Evolutionary conservation across 2,329 filamentous ascomycete species (phyloP).

Genomic region (Diaporthe vexans): DNA sequence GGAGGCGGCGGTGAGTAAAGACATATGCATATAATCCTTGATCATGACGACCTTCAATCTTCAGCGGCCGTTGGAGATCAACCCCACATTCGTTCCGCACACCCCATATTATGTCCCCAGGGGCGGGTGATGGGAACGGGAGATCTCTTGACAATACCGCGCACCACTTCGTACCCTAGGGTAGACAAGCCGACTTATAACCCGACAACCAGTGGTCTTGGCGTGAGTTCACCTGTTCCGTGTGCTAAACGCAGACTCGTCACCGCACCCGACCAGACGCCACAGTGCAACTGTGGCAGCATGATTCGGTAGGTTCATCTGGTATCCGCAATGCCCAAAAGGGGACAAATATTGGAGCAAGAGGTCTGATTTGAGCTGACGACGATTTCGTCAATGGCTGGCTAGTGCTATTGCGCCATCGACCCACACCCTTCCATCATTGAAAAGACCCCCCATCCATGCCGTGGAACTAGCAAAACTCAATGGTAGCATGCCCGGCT

Average conservation of each 20-base stretch:
- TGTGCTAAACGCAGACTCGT: background rate
- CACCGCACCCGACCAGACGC: background rate
- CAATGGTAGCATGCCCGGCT: conserved; percentile 5
- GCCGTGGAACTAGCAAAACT: background rate
- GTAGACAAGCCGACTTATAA: background rate
- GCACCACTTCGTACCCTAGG: background rate
- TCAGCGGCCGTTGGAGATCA: background rate
- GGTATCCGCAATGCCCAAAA: background rate
- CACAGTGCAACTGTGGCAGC: background rate
- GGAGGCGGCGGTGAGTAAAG: background rate
- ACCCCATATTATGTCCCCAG: background rate
- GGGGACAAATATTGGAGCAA: background rate
- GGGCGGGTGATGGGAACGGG: background rate
- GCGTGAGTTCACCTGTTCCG: no score
- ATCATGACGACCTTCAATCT: background rate
- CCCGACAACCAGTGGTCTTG: background rate
- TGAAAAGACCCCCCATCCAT: background rate
- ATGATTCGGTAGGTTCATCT: background rate
- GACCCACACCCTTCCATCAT: conserved; percentile 42
- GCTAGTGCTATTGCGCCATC: conserved; percentile 39
- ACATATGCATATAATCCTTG: background rate
- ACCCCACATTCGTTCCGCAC: background rate
- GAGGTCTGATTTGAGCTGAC: conserved; percentile 7
- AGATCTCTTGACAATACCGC: background rate
- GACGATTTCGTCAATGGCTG: background rate